Conservation (phyloP, 345 rosid species). For the Sonneratia caseolaris region DNA sequence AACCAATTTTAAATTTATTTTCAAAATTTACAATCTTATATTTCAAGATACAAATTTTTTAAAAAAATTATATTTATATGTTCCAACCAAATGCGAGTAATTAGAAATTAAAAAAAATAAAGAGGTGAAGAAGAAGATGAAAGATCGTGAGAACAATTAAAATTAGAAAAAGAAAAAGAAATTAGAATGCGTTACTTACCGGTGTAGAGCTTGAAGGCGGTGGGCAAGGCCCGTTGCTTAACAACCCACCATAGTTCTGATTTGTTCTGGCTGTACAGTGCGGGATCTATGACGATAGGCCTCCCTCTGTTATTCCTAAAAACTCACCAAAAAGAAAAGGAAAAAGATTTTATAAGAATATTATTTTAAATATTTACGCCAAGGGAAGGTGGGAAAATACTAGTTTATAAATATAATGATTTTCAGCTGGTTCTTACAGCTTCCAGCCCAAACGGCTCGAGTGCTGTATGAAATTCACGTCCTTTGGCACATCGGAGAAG, state of each 20-base stretch:
- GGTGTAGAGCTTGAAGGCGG: slow-evolving; percentile 87
- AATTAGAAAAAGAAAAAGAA: background rate
- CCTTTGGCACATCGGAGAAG: slow-evolving; percentile 68
- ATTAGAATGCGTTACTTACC: slow-evolving; percentile 24
- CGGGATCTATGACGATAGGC: slow-evolving; percentile 87
- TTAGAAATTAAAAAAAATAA: background rate
- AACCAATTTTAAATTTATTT: background rate
- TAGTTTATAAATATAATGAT: background rate
- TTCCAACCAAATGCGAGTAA: too few relatives aligned
- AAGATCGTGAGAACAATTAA: background rate
- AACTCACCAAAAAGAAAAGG: background rate
- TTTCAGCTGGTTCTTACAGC: slow-evolving; percentile 30
- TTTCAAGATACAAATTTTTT: too few relatives aligned
- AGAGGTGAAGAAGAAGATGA: too few relatives aligned
- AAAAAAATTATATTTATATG: too few relatives aligned
- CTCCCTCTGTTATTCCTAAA: slow-evolving; percentile 75
- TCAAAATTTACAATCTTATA: background rate
- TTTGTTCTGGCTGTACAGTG: slow-evolving; percentile 56
- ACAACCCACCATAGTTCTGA: slow-evolving; percentile 80
- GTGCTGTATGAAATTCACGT: slow-evolving; percentile 87
- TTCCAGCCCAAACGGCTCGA: slow-evolving; percentile 81
- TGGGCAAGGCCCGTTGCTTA: slow-evolving; percentile 70
- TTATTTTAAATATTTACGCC: background rate
- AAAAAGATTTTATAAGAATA: background rate
- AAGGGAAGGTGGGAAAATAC: background rate